phyloP scores from a whole-genome alignment of 1,284 basidiomycete species.

The Ganoderma resinaceum region DNA sequence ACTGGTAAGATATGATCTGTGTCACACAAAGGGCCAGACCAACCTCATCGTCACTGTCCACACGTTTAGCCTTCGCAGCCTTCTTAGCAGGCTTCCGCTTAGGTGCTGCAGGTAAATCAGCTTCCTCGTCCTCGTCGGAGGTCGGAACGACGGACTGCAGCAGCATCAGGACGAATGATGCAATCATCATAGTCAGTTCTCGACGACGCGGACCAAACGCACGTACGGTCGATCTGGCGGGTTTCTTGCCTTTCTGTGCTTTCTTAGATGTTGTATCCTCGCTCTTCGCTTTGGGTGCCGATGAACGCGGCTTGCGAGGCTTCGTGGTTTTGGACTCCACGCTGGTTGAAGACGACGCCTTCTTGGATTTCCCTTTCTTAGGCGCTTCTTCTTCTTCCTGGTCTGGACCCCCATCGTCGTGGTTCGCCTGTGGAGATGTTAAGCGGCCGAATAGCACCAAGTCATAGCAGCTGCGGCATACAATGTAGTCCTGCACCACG shows the following conservation, averaged over 20 bases:
- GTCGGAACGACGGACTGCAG: conserved; percentile 36
- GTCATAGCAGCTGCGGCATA: conserved; percentile 33
- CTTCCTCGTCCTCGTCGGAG: conserved; percentile 20
- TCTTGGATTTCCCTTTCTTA: conserved; percentile 12
- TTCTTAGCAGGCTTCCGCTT: conserved; percentile 1
- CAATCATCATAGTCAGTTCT: neutral
- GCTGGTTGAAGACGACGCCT: conserved; percentile 4
- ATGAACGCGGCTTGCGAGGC: conserved; percentile 3
- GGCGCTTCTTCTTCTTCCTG: neutral
- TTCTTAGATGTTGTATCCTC: neutral
- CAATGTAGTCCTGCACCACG: conserved; percentile 49
- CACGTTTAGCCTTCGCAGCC: conserved; percentile 7
- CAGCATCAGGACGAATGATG: neutral
- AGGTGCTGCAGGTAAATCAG: neutral
- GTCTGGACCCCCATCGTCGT: neutral
- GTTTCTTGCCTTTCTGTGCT: conserved; percentile 14
- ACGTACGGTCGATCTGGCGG: conserved; percentile 34
- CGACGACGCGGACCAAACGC: conserved; percentile 1
- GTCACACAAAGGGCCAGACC: neutral
- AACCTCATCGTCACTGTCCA: conserved; percentile 22
- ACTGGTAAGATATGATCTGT: neutral
- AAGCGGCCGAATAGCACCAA: neutral
- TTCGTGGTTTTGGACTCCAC: conserved; percentile 12
- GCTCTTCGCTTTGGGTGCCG: conserved; percentile 11
- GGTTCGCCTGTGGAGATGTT: neutral